Conservation (phyloP, 805 yeast genomes). For the Barnettozyma botsteinii region DNA sequence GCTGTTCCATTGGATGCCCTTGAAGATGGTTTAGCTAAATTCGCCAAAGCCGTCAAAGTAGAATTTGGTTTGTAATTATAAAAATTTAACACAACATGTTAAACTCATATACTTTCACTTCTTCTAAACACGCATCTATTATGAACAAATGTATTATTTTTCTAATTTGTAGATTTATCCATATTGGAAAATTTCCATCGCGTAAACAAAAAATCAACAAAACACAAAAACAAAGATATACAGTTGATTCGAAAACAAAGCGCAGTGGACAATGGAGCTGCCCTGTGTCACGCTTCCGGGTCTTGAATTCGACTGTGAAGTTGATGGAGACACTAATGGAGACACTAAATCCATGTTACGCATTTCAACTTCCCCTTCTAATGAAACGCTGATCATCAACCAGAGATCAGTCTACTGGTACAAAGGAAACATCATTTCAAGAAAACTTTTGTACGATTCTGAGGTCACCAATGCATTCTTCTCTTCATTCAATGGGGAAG, state of each 20-base stretch:
- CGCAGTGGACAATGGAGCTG: conserved; percentile 3
- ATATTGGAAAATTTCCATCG: no score
- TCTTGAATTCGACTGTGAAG: conserved; percentile 1
- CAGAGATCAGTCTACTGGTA: conserved; percentile 32
- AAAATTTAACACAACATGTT: no score
- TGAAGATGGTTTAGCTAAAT: conserved; percentile 56
- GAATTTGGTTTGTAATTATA: conserved; percentile 36
- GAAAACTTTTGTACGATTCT: conserved; percentile 45
- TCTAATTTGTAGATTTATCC: no score
- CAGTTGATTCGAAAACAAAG: neutral
- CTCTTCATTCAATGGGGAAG: conserved; percentile 38
- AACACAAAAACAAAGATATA: neutral
- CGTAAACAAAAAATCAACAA: neutral
- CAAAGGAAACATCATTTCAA: conserved; percentile 42
- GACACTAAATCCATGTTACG: no score
- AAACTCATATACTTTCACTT: no score
- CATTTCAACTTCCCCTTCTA: conserved; percentile 8
- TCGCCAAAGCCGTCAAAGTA: conserved; percentile 54
- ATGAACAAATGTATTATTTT: no score
- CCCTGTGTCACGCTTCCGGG: conserved; percentile 5
- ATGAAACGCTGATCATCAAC: conserved; percentile 16
- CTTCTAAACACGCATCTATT: neutral
- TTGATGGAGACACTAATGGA: no score
- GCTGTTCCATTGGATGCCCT: conserved; percentile 71
- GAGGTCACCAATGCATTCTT: conserved; percentile 56